Evolutionary conservation across 768 basidiomycete genomes (phyloP).

Genomic region (Imleria badia): DNA sequence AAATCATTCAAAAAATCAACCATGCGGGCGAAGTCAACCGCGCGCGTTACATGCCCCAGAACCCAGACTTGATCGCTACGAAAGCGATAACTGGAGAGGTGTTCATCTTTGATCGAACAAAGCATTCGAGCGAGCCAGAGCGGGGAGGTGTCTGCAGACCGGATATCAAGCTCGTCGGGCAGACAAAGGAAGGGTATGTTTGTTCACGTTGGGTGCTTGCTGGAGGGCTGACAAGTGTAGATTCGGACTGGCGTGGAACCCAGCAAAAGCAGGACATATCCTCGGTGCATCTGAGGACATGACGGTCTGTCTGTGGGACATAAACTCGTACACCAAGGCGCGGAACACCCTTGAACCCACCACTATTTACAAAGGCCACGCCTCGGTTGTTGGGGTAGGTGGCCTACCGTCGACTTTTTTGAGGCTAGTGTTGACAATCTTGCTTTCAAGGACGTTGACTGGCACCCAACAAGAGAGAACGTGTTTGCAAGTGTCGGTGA

Average conservation of each 20-base stretch:
- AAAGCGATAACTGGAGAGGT: conserved; percentile 92
- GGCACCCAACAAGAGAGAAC: conserved; percentile 81
- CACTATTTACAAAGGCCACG: conserved; percentile 82
- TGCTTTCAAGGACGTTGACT: conserved; percentile 82
- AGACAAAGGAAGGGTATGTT: conserved; percentile 88
- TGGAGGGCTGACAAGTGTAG: conserved; percentile 40
- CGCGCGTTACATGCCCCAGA: conserved; percentile 99
- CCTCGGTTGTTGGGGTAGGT: conserved; percentile 87
- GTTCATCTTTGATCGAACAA: conserved; percentile 93
- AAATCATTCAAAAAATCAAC: conserved; percentile 91
- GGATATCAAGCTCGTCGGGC: conserved; percentile 87
- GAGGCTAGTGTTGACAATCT: not conserved
- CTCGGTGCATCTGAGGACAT: conserved; percentile 94
- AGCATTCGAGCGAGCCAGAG: conserved; percentile 92
- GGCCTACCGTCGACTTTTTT: not conserved
- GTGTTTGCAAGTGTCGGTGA: conserved; percentile 95
- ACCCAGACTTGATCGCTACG: conserved; percentile 94
- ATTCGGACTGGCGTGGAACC: conserved; percentile 94
- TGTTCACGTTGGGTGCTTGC: not conserved
- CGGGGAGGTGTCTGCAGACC: conserved; percentile 82
- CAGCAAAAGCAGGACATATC: conserved; percentile 76
- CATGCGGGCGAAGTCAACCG: conserved; percentile 95
- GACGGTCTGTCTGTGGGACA: conserved; percentile 96
- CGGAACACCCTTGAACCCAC: conserved; percentile 83
- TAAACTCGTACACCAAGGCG: conserved; percentile 82